These are phyloP conservation scores for Schizochytrium sp. DNA, from an alignment of 108 stramenopile genomes.

Conservation along the genomic window DNA sequence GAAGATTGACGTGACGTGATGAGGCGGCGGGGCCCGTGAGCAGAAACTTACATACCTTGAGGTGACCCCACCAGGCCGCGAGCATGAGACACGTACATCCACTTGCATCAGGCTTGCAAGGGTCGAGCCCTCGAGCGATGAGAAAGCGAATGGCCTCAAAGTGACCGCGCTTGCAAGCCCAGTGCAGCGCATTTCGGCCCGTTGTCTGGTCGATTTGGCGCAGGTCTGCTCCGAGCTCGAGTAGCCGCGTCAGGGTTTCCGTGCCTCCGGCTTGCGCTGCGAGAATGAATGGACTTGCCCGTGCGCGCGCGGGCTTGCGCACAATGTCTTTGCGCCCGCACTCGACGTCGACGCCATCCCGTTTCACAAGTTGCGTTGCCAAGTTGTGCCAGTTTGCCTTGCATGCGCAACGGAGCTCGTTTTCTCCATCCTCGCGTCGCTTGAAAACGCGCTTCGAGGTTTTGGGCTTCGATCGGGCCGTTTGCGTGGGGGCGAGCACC, in stretches of 20 bases:
- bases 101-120: background rate
- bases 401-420: background rate
- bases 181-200: background rate
- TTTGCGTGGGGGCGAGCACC: no score
- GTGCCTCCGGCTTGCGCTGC: background rate
- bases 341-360: constrained; percentile 5
- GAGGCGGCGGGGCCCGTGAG: background rate
- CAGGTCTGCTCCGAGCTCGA: background rate
- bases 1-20: background rate
- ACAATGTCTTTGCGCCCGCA: background rate
- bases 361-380: background rate
- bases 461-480: no score
- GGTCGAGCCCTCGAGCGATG: background rate
- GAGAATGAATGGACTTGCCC: background rate
- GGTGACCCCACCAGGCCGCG: background rate
- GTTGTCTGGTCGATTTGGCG: background rate
- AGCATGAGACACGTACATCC: background rate
- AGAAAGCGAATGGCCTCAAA: background rate
- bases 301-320: background rate
- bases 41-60: background rate
- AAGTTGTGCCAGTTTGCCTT: background rate
- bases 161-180: constrained; percentile 11
- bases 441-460: background rate
- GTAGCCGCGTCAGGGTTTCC: background rate
- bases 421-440: background rate